A percentile compares a stretch with the other conserved stretches of the same genome.
Conservation (phyloP, 345 rosid genomes). For the Raphanus raphanistrum region DNA sequence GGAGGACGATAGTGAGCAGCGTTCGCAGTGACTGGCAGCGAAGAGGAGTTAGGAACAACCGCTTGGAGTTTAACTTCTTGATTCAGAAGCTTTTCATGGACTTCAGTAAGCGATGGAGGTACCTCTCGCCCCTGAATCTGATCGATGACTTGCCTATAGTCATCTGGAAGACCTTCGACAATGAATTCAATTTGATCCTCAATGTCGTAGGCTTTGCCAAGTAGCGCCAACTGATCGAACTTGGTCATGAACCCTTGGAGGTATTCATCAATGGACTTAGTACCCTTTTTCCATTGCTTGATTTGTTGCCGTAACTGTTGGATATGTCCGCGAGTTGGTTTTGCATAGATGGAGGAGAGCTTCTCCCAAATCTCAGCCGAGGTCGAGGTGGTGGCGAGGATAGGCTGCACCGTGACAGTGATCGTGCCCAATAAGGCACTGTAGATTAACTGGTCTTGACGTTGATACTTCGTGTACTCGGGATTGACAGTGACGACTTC, state of each 20-base stretch:
- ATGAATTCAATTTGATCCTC: neutral
- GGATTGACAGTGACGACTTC: neutral
- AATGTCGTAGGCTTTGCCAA: neutral
- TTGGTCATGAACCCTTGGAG: neutral
- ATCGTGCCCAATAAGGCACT: neutral
- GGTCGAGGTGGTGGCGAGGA: neutral
- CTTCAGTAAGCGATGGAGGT: too few relatives aligned
- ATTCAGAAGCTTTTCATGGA: too few relatives aligned
- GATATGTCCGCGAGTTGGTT: neutral
- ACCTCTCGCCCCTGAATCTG: neutral
- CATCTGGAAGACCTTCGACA: too few relatives aligned
- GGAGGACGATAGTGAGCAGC: too few relatives aligned
- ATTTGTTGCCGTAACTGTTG: neutral
- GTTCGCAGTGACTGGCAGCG: too few relatives aligned
- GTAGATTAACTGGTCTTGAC: neutral
- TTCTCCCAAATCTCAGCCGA: neutral
- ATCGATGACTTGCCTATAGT: too few relatives aligned
- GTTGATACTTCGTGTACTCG: neutral
- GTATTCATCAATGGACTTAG: neutral
- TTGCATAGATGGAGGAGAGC: neutral
- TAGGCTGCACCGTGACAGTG: fast-evolving
- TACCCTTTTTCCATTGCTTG: neutral
- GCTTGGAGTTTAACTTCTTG: too few relatives aligned
- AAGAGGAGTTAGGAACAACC: too few relatives aligned
- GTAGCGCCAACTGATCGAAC: neutral